Base-by-base conservation (phyloP, 2,329 filamentous ascomycete genomes). In the Penicillium brasilianum region DNA sequence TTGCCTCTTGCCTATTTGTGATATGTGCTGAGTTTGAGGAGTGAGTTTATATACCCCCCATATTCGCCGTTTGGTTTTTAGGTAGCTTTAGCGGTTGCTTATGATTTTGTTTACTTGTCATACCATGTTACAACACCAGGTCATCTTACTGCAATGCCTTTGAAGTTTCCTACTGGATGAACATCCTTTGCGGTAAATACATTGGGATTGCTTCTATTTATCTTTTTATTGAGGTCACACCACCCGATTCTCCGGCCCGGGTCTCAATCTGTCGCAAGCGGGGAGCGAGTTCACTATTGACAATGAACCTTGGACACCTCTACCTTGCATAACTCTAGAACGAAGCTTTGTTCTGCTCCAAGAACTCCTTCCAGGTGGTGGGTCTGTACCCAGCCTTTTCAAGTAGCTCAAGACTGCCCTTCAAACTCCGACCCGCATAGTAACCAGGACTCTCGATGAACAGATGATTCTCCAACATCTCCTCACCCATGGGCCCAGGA, bases 1-100 rank as follows among this genome's bases (percentile, higher is more conserved):
- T 37, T 39, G 25, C 39, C 22, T 39, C 32, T 37, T 39, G 50
- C 50, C n/a, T 39, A 16, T 53, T 28, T 39, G 50, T 37, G 46
- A 25, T 30, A 22, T 32, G 46, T 16, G 48, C 30, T 39, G 52
- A 60, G 57, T 57, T 39, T 55, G 55, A 54, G 52, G 62, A 62
- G 62, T 62, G 62, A 64, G 59, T 57, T 62, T 61, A 64, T 62
- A 64, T 28, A 28, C 25, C 62, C 62, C 59, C 11, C n/a, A n/a
- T n/a, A 64, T 52, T 13, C 8, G n/a, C n/a, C n/a, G n/a, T 34
- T 34, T 13, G 46, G 46, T 49, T 34, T 18, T 22, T 34, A 50
- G 48, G 48, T 50, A 39, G 34, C 4, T 53, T 39, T 20, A 30
- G n/a, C 28, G 34, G 34, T 61, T 56, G 55, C 25, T 48, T 36